Conservation (phyloP, 2,329 filamentous ascomycete genomes). For the Escovopsis sp. region DNA sequence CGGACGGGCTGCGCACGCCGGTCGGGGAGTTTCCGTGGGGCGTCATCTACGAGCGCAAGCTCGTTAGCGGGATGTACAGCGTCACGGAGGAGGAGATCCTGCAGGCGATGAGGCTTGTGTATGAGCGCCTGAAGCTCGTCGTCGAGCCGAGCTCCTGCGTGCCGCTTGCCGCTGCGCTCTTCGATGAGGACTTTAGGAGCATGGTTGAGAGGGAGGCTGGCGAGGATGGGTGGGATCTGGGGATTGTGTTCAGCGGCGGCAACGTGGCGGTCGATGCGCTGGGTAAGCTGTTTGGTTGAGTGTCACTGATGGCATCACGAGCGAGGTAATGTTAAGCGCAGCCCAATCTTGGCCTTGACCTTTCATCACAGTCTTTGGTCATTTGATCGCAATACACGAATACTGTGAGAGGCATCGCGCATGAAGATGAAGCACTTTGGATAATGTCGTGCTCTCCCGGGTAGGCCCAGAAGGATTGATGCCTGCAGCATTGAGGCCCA, state of each 20-base stretch:
- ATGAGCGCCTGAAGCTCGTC: constrained; percentile 81
- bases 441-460: too few relatives aligned
- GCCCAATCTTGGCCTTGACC: too few relatives aligned
- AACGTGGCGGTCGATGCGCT: constrained; percentile 43
- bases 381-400: too few relatives aligned
- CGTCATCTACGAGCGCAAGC: constrained; percentile 55
- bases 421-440: too few relatives aligned
- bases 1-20: constrained; percentile 76
- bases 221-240: constrained; percentile 57
- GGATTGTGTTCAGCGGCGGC: constrained; percentile 44
- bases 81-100: constrained; percentile 75
- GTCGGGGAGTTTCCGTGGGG: constrained; percentile 63
- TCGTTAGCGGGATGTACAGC: constrained; percentile 55
- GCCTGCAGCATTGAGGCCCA: too few relatives aligned
- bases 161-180: constrained; percentile 68
- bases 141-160: constrained; percentile 82
- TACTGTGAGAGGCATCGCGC: too few relatives aligned
- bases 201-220: constrained; percentile 58
- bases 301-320: background rate
- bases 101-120: constrained; percentile 57
- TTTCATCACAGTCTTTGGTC: too few relatives aligned
- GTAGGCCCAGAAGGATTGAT: too few relatives aligned
- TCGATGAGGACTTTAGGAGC: constrained; percentile 66
- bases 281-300: constrained; percentile 30
- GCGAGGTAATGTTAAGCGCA: too few relatives aligned